Base-by-base conservation (phyloP, 1,284 basidiomycete species). In the Ustilago shanxiensis region DNA sequence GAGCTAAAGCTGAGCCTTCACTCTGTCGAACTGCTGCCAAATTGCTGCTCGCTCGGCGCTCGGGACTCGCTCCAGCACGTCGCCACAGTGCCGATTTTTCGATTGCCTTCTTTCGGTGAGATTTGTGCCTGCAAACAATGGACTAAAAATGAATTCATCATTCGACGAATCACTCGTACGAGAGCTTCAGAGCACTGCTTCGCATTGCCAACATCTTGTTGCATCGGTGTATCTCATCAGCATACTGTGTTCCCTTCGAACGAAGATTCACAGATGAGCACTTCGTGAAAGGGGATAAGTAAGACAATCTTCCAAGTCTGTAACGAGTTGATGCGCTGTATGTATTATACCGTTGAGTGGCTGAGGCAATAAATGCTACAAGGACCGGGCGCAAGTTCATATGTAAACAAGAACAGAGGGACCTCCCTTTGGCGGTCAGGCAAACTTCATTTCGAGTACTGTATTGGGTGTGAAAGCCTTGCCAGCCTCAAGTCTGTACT, bases 51-150 rank as follows among this genome's bases (percentile, higher is more conserved):
- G 41, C 53, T 56, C 50, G 51, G 61, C 26, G 35, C 55, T 60
- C 63, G 28, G 60, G 33, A 14, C 13, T 51, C 13, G 49, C 16
- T 52, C 39, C 55, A 53, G 51, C 55, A 59, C 61, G 47, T 70
- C 29, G 67, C 58, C 62, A 71, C 68, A 57, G 45, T 26, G 51
- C 2, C 26, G 13, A 20, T 44, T 44, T 44, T 64, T 65, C 58
- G 62, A 49, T 52, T 39, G 26, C 33, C 39, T 61, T 60, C 62
- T 13, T n/a, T 29, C 10, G 61, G 68, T 71, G 33, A 71, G 68
- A 71, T 71, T 61, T 22, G 18, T 9, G 3, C n/a, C n/a, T n/a
- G n/a, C n/a, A n/a, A n/a, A n/a, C n/a, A n/a, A n/a, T n/a, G n/a
- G 26, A 29, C 54, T 7, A 8, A 55, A 39, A 55, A 16, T 41